phyloP scores from a whole-genome alignment of 257 asterid species.

The Plantago elongata region DNA sequence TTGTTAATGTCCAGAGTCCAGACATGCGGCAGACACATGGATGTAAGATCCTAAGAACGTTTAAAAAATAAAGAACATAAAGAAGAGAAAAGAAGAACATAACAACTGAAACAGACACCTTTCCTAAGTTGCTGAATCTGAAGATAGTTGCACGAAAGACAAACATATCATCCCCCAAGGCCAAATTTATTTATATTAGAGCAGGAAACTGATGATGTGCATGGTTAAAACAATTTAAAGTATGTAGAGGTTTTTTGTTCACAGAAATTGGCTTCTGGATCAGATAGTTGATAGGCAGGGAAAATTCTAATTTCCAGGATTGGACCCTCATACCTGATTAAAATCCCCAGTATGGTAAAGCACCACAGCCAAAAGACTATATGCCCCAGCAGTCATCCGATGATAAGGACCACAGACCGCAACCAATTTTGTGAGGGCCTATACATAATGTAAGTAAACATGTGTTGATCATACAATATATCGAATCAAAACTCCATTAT shows the following conservation, averaged over 20 bases:
- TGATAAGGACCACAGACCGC: constrained; percentile 89
- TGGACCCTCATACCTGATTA: constrained; percentile 53
- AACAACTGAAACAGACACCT: too few relatives aligned
- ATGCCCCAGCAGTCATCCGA: constrained; percentile 85
- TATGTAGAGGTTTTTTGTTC: too few relatives aligned
- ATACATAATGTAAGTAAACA: constrained; percentile 30
- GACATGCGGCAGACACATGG: background rate
- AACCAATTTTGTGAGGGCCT: constrained; percentile 71
- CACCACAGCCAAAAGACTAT: constrained; percentile 80
- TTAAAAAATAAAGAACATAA: too few relatives aligned
- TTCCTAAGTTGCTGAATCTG: background rate
- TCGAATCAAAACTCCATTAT: background rate
- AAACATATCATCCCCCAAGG: background rate
- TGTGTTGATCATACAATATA: constrained; percentile 1
- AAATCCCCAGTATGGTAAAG: constrained; percentile 84
- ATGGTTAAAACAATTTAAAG: too few relatives aligned
- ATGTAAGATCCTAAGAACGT: too few relatives aligned
- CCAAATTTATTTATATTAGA: background rate
- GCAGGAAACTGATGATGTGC: background rate
- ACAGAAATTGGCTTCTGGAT: too few relatives aligned
- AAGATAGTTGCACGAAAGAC: constrained; percentile 1
- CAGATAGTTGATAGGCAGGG: background rate
- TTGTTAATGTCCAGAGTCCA: background rate
- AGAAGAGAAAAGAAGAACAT: too few relatives aligned
- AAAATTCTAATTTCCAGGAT: background rate